These are phyloP conservation scores for Hypoxylon sp. DNA, from an alignment of 2,329 filamentous ascomycete species.

Conservation along the genomic window DNA sequence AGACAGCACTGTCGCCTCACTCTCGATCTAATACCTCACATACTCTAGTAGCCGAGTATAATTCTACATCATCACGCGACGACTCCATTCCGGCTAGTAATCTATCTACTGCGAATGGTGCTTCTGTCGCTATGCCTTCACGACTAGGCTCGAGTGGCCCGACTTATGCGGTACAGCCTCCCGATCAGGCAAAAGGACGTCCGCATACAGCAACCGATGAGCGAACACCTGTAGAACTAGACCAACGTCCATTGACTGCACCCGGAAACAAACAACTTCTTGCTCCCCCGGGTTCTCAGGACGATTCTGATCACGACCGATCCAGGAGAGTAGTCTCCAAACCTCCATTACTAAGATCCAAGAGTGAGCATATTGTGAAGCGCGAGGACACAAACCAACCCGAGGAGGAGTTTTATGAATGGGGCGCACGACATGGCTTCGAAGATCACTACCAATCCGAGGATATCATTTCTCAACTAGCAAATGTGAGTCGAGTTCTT, in stretches of 20 bases:
- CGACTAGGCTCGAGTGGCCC: slow-evolving; percentile 32
- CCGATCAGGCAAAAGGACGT: slow-evolving; percentile 32
- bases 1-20: slow-evolving; percentile 12
- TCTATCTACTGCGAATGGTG: slow-evolving; percentile 21
- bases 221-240: slow-evolving; percentile 39
- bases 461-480: slow-evolving; percentile 85
- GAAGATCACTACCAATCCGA: slow-evolving; percentile 91
- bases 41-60: slow-evolving; percentile 14
- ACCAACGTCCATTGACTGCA: slow-evolving; percentile 56
- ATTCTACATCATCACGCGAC: slow-evolving; percentile 23
- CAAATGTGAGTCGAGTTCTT: slow-evolving; percentile 68
- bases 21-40: slow-evolving; percentile 5
- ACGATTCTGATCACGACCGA: slow-evolving; percentile 49
- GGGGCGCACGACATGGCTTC: slow-evolving; percentile 82
- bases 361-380: slow-evolving; percentile 62
- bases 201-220: slow-evolving; percentile 38
- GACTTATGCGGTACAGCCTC: slow-evolving; percentile 21
- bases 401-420: slow-evolving; percentile 59
- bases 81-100: slow-evolving; percentile 8
- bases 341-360: slow-evolving; percentile 63
- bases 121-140: slow-evolving; percentile 37
- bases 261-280: slow-evolving; percentile 52
- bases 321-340: slow-evolving; percentile 54
- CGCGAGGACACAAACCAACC: slow-evolving; percentile 51
- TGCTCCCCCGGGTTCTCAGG: slow-evolving; percentile 39